A percentile compares a stretch with the other conserved stretches of the same genome.
phyloP scores from a whole-genome alignment of 257 asterid genomes.

The Solanum habrochaites region DNA sequence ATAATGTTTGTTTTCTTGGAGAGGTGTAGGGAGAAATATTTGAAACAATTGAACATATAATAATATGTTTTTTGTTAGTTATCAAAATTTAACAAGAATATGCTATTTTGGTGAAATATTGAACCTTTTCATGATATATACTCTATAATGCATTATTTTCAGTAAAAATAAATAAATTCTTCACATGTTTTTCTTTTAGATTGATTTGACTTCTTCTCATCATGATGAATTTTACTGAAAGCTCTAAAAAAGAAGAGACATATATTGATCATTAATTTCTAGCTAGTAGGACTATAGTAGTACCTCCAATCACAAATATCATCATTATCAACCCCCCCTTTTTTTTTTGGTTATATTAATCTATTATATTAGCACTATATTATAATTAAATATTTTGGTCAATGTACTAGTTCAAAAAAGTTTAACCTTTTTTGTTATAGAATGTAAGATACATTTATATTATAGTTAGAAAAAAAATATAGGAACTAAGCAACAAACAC shows the following conservation, averaged over 20 bases:
- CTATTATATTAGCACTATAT: neutral
- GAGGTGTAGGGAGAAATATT: neutral
- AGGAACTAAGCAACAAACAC: neutral
- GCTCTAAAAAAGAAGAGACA: neutral
- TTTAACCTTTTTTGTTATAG: neutral
- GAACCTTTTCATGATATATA: neutral
- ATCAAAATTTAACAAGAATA: neutral
- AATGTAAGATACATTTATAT: neutral
- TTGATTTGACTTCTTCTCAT: neutral
- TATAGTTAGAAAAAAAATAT: neutral
- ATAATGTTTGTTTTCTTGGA: neutral
- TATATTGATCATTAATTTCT: neutral
- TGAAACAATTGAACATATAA: neutral
- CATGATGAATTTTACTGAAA: neutral
- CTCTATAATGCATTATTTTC: slow-evolving; percentile 6
- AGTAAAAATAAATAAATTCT: neutral
- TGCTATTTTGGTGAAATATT: neutral
- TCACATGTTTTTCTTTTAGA: neutral
- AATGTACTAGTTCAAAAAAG: neutral
- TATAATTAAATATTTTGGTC: neutral
- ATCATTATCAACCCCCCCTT: neutral
- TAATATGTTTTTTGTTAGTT: neutral
- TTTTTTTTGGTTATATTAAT: neutral
- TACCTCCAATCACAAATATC: neutral
- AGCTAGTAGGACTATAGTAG: neutral